Evolutionary conservation across 2,329 filamentous ascomycete genomes (phyloP).

Genomic region (Sphaerostilbella broomeana): DNA sequence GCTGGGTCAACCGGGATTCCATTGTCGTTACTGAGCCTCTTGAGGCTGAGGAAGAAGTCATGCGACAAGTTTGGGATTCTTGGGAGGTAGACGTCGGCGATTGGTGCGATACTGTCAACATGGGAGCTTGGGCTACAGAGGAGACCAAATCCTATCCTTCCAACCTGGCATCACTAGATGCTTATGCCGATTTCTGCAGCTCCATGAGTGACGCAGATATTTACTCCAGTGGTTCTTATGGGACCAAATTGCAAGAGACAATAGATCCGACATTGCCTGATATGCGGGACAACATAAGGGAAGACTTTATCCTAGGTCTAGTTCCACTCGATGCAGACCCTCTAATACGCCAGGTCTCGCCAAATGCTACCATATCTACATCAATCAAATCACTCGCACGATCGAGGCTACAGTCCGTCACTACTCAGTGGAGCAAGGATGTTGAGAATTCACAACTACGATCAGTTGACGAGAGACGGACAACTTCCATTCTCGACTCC

Average conservation of each 20-base stretch:
- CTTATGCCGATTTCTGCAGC: conserved; percentile 49
- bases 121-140: conserved; percentile 31
- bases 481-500: conserved; percentile 32
- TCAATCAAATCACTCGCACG: conserved; percentile 22
- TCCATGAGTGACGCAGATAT: conserved; percentile 61
- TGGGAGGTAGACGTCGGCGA: conserved; percentile 61
- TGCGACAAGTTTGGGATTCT: conserved; percentile 58
- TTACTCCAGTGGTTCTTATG: conserved; percentile 44
- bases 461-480: conserved; percentile 28
- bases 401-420: conserved; percentile 1
- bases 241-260: conserved; percentile 36
- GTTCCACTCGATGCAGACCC: conserved; percentile 42
- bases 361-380: conserved; percentile 22
- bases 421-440: no score
- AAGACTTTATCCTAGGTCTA: conserved; percentile 46
- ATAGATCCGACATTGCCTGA: conserved; percentile 60
- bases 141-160: neutral
- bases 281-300: conserved; percentile 38
- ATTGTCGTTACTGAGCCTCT: conserved; percentile 29
- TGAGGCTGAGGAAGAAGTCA: conserved; percentile 53
- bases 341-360: conserved; percentile 23
- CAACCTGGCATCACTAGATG: conserved; percentile 32
- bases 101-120: conserved; percentile 40
- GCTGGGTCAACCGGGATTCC: conserved; percentile 61
- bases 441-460: conserved; percentile 17